Evolutionary conservation across 2,329 filamentous ascomycete species (phyloP), one percentile per base, ranked within the genome.

Genomic region (Leptosphaerulina australis): DNA sequence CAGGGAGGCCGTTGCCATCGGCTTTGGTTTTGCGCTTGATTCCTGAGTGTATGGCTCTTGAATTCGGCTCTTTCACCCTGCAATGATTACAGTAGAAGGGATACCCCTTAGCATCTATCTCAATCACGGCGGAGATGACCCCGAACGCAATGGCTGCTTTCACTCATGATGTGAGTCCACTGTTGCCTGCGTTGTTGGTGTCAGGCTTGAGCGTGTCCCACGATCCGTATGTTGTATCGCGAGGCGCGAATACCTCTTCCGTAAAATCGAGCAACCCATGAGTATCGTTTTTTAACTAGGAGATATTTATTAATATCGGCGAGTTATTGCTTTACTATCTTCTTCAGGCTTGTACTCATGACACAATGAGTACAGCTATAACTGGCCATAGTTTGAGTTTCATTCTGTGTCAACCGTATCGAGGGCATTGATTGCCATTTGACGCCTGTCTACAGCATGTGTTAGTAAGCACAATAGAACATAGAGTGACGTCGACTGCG

Each of bases 61-160:
- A 26, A 21, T 48, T 29, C 11, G 38, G 20, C 15, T 53, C 39
- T 21, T 38, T 41, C 37, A 44, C 11, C 12, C 36, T 44, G 17
- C 44, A 29, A 9, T 35, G 26, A 10, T 44, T 39, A 20, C 39
- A 44, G 26, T 37, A 53, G n/a, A 53, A 30, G 11, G 44, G 25
- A 31, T 33, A 39, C 10, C 26, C 38, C 7, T 44, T 14, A 1
- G 15, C 38, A 8, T 29, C 30, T 5, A 53, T 14, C 14, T 44
- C 39, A 18, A 44, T 6, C 5, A n/a, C 36, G 6, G 44, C 44
- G 9, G 26, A 12, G 21, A 40, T 26, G 15, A 34, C 44, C 11
- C 38, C 38, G 8, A 53, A 26, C n/a, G 50, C 44, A 12, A 48
- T 44, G 17, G 38, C 44, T 10, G 43, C 50, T 34, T 28, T 35